These are phyloP conservation scores for Botrytis galanthina DNA, from an alignment of 2,329 filamentous ascomycete species.

Conservation along the genomic window DNA sequence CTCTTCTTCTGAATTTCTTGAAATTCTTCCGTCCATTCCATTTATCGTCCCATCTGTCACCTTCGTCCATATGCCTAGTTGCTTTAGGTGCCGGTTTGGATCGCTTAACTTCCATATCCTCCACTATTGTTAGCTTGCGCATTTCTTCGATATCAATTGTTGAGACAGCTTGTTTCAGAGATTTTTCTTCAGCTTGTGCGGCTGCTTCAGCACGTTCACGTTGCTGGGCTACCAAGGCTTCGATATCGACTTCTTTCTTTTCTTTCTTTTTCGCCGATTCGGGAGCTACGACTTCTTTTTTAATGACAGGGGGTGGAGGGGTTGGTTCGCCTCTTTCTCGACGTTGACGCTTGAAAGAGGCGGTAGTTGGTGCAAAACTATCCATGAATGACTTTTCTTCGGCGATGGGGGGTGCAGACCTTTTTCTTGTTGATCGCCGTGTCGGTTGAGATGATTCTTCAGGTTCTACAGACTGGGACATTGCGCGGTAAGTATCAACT, in stretches of 20 bases:
- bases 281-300: conserved; percentile 22
- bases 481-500: conserved; percentile 34
- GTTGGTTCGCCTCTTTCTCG: conserved; percentile 39
- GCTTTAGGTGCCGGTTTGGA: conserved; percentile 35
- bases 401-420: conserved; percentile 44
- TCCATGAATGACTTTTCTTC: conserved; percentile 55
- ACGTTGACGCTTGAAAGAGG: conserved; percentile 70
- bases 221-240: conserved; percentile 61
- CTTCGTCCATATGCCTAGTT: conserved; percentile 40
- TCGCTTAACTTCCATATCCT: conserved; percentile 66
- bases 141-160: conserved; percentile 70
- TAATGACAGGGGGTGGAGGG: conserved; percentile 17
- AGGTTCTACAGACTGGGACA: conserved; percentile 24
- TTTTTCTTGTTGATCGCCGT: conserved; percentile 41
- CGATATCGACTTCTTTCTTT: conserved; percentile 60
- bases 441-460: conserved; percentile 3
- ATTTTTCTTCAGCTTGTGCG: conserved; percentile 53
- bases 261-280: conserved; percentile 34
- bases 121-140: conserved; percentile 70
- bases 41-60: conserved; percentile 74
- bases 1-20: conserved; percentile 74
- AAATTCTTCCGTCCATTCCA: conserved; percentile 98
- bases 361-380: conserved; percentile 70
- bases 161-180: conserved; percentile 56
- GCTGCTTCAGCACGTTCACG: conserved; percentile 63